Evolutionary conservation across 1,284 basidiomycete species (phyloP), one percentile per base, ranked within the genome.

Genomic region (Lignosus rhinocerotis): DNA sequence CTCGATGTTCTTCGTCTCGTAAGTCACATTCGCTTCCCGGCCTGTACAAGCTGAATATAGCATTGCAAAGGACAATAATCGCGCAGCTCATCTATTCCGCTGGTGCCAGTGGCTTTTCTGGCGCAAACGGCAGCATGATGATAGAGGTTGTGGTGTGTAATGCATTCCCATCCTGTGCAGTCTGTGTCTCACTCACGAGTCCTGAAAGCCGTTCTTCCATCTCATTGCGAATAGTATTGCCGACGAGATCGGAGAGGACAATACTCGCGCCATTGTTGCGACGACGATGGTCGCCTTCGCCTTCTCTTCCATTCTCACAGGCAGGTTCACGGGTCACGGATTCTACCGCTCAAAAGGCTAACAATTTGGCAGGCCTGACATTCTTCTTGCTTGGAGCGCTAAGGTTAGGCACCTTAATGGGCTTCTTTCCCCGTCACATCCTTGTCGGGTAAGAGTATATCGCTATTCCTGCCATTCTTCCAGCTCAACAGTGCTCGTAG

Each of bases 101-200:
- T 12, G 94, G 95, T 1, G 95, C 93, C 1, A 94, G 92, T 64
- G 91, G 90, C 41, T 98, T 98, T 73, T 82, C 82, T 11, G 90
- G 91, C 47, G 93, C 89, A 0, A 98, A 97, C 75, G 95, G 95
- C 9, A 96, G 92, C 55, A 98, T 98, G 95, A 97, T 98, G 94
- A 98, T 98, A 63, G 96, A 98, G 73, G 93, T 95, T 11, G 93
- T 97, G 64, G 90, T 92, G 72, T 57, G 88, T 84, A 33, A 10
- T 9, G 30, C 25, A n/a, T 11, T 11, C 21, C 3, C 31, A 19
- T 12, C 30, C 43, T 12, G 3, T 5, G 43, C 17, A 11, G 10
- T 9, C 8, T 10, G 11, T 19, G 7, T 21, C 7, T 19, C 43
- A 38, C 31, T 34, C 39, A 52, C 36, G 14, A 1, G 51, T 21